These are phyloP conservation scores for Sugiyamaella neomexicana DNA, from an alignment of 1,139 yeast genomes.

Conservation along the genomic window DNA sequence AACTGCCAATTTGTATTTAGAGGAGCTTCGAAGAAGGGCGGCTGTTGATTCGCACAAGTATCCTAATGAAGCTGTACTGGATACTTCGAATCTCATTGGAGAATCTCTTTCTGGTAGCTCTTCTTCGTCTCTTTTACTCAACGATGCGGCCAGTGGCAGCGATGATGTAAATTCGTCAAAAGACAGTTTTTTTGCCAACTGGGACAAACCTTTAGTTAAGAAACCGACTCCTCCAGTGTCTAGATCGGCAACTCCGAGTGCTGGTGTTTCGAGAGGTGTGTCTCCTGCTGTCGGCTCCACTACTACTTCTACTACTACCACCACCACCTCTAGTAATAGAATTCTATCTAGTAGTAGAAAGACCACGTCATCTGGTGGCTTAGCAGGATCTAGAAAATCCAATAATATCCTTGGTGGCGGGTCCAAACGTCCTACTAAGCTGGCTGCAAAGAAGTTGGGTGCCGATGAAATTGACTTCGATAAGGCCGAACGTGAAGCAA, in stretches of 20 bases:
- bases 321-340: conserved; percentile 28
- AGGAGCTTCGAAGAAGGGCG: conserved; percentile 70
- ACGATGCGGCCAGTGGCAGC: conserved; percentile 6
- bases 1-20: conserved; percentile 76
- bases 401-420: conserved; percentile 34
- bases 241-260: conserved; percentile 43
- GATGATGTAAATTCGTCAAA: conserved; percentile 40
- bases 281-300: conserved; percentile 27
- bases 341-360: conserved; percentile 33
- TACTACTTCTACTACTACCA: conserved; percentile 27
- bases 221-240: conserved; percentile 57
- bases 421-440: conserved; percentile 35
- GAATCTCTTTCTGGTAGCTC: conserved; percentile 37
- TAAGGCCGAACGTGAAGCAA: conserved; percentile 84
- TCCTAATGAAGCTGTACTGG: conserved; percentile 62
- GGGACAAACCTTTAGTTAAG: conserved; percentile 71
- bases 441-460: conserved; percentile 47
- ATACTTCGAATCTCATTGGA: conserved; percentile 38
- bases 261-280: conserved; percentile 32
- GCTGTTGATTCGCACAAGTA: conserved; percentile 63
- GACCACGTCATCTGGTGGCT: conserved; percentile 30
- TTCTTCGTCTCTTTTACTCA: conserved; percentile 37
- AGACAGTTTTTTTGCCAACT: conserved; percentile 88
- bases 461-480: conserved; percentile 82
- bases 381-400: conserved; percentile 31